Evolutionary conservation across 2,329 filamentous ascomycete species (phyloP), one percentile per base, ranked within the genome.

Genomic region (Pseudonectria buxi): DNA sequence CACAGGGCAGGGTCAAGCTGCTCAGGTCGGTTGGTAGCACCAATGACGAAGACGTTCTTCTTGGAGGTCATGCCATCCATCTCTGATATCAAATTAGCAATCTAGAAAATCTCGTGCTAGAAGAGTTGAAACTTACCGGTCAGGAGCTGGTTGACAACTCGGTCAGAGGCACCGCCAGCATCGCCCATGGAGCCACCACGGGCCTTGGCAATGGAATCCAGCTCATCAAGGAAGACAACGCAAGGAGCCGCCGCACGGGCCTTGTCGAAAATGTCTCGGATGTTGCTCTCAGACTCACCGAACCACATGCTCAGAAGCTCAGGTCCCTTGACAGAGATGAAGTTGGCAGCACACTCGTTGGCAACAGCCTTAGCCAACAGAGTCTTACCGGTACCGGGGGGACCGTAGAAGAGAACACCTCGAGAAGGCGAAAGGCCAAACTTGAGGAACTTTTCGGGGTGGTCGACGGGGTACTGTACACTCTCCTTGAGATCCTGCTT

Each of bases 31-130:
- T 98, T 98, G 66, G 92, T 98, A 30, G 92, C 92, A 63, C 92
- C 92, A 55, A 98, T 98, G 49, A 98, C 92, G 68, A 98, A 98
- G 47, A 98, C 92, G 63, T 98, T 98, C 85, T 98, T 98, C 86
- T 98, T 98, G 26, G 90, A 95, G 30, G 90, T 96, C 90, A 96
- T 96, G 56, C 90, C 90, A 53, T 96, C 90, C 90, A 96, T 95
- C 78, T 96, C 87, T 84, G 45, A 14, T 10, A 14, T 22, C 30
- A 9, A 29, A 53, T 78, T 65, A 79, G 71, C 53, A 40, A 39
- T 33, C 36, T 14, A 13, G 2, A 12, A 6, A n/a, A 13, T 24
- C 10, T 6, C 11, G 7, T 11, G 13, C 9, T 30, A 10, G 10
- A 22, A 33, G 14, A 14, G 5, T 34, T 34, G 12, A 26, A 52